A percentile compares a stretch with the other conserved stretches of the same genome.
These are phyloP conservation scores for Deinandra increscens DNA, from an alignment of 129 eudicot species.

Conservation along the genomic window DNA sequence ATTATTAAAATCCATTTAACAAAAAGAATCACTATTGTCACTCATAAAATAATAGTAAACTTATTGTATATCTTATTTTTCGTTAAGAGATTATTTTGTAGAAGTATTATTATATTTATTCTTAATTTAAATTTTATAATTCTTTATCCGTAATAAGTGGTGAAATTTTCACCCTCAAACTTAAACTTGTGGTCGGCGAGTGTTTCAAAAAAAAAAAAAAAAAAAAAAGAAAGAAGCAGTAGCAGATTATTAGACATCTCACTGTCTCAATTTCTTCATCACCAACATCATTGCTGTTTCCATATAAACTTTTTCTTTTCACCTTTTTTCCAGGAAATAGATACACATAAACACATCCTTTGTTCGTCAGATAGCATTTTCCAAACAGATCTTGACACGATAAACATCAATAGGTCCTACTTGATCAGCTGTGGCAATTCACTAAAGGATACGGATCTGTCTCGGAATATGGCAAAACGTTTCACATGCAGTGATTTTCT, in stretches of 20 bases:
- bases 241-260: slow-evolving; percentile 36
- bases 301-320: slow-evolving; percentile 19
- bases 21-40: too few species aligned
- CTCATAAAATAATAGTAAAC: too few species aligned
- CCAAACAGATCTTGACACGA: slow-evolving; percentile 16
- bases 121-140: too few species aligned
- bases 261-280: slow-evolving; percentile 34
- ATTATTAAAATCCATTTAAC: too few species aligned
- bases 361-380: slow-evolving; percentile 1
- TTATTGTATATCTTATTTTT: too few species aligned
- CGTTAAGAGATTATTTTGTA: too few species aligned
- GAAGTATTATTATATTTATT: too few species aligned
- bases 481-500: too few species aligned
- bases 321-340: background rate
- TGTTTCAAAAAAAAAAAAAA: background rate
- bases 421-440: too few species aligned
- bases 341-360: background rate
- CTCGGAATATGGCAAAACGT: too few species aligned
- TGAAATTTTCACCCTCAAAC: background rate
- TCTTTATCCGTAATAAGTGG: too few species aligned
- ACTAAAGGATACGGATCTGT: too few species aligned
- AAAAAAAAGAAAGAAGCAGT: slow-evolving; percentile 9
- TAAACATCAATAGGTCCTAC: slow-evolving; percentile 12
- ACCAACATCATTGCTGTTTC: slow-evolving; percentile 41
- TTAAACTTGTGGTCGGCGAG: slow-evolving; percentile 16